phyloP scores from a whole-genome alignment of 805 yeast genomes.

The Candida jianshihensis region DNA sequence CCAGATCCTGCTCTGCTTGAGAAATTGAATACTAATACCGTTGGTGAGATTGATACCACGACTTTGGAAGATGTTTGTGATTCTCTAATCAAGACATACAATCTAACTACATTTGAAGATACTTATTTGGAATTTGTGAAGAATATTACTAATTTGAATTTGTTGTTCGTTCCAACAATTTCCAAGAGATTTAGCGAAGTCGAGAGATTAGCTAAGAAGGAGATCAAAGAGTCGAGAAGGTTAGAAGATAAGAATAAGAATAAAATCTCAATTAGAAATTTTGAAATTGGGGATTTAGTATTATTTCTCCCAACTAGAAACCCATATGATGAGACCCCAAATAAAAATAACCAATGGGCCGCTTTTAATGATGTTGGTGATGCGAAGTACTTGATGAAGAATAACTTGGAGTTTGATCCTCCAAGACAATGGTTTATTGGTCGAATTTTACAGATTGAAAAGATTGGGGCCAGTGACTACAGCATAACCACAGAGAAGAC shows the following conservation, averaged over 20 bases:
- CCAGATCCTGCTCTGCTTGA: conserved; percentile 13
- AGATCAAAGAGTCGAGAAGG: conserved; percentile 63
- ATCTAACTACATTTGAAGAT: conserved; percentile 19
- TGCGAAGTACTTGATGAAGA: conserved; percentile 71
- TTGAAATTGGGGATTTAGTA: conserved; percentile 70
- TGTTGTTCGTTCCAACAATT: conserved; percentile 35
- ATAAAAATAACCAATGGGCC: conserved; percentile 53
- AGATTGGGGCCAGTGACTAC: conserved; percentile 14
- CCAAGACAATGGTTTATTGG: conserved; percentile 82
- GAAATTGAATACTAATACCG: conserved; percentile 6
- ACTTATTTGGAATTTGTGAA: conserved; percentile 18
- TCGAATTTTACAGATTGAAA: conserved; percentile 48
- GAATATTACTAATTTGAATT: conserved; percentile 22
- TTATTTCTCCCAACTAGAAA: conserved; percentile 69
- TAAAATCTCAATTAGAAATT: conserved; percentile 61
- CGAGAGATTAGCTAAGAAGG: conserved; percentile 79
- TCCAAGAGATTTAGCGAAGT: conserved; percentile 81
- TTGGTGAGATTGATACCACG: neutral
- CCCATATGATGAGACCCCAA: neutral
- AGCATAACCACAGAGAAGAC: conserved; percentile 17
- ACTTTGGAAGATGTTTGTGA: conserved; percentile 12
- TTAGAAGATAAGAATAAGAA: conserved; percentile 40
- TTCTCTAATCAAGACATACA: conserved; percentile 14
- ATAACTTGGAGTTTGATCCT: conserved; percentile 27
- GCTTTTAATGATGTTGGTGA: conserved; percentile 83